Conservation (phyloP, 2,329 filamentous ascomycete genomes). For the Westerdykella aurantiaca region DNA sequence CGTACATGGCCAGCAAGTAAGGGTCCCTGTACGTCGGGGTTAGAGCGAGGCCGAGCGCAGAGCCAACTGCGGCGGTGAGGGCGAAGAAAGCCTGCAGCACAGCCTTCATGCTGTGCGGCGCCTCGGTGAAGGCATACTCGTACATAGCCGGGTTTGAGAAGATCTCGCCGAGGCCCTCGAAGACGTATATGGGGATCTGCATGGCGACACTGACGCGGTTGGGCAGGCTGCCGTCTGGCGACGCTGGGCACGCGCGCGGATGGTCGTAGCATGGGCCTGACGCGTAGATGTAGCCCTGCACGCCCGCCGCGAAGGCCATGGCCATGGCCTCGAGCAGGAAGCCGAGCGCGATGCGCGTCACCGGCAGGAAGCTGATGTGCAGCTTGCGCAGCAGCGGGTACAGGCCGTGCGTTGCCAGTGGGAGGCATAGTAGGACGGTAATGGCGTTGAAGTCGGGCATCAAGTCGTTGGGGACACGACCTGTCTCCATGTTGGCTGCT, state of each 20-base stretch:
- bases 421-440: conserved; percentile 1
- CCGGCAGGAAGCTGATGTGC: conserved; percentile 8
- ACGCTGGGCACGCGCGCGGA: conserved; percentile 31
- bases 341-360: conserved; percentile 9
- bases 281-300: conserved; percentile 13
- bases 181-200: conserved; percentile 28
- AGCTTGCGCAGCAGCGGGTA: conserved; percentile 7
- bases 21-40: conserved; percentile 13
- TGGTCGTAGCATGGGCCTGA: conserved; percentile 12
- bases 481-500: conserved; percentile 2
- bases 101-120: conserved; percentile 31
- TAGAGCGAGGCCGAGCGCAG: conserved; percentile 14
- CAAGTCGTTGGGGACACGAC: conserved; percentile 2
- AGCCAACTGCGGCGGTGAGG: conserved; percentile 12
- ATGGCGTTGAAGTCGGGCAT: conserved; percentile 3
- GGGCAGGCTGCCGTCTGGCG: conserved; percentile 11
- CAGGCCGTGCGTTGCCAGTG: conserved; percentile 1
- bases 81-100: conserved; percentile 14
- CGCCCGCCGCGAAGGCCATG: conserved; percentile 4
- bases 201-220: conserved; percentile 30
- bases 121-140: conserved; percentile 35
- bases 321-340: conserved; percentile 2
- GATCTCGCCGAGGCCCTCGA: conserved; percentile 32
- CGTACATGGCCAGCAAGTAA: conserved; percentile 10
- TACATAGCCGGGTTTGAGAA: conserved; percentile 31